Evolutionary conservation across 2,329 filamentous ascomycete species (phyloP).

Genomic region (Phyllosticta citrichinensis): DNA sequence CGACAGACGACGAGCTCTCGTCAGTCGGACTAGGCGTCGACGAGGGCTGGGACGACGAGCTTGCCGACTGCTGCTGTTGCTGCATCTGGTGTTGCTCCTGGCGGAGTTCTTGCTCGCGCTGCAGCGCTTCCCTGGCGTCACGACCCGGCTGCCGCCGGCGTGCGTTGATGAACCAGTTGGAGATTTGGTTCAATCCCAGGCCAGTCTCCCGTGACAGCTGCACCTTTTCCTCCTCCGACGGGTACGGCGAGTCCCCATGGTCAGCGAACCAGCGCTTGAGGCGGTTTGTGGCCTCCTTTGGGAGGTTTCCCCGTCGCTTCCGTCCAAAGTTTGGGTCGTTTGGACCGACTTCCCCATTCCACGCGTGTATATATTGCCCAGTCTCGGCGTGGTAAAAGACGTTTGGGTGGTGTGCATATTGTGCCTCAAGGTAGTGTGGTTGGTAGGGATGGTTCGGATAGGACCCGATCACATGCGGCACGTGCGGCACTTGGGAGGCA

Average conservation of each 20-base stretch:
- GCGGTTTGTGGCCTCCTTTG: constrained; percentile 80
- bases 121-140: background rate
- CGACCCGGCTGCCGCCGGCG: constrained; percentile 43
- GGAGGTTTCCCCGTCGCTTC: constrained; percentile 61
- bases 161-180: constrained; percentile 75
- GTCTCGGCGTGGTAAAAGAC: background rate
- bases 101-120: background rate
- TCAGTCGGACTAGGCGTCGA: background rate
- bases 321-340: background rate
- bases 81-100: background rate
- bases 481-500: background rate
- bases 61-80: background rate
- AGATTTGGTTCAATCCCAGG: constrained; percentile 40
- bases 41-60: background rate
- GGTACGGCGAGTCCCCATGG: constrained; percentile 72
- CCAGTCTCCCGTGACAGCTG: constrained; percentile 26
- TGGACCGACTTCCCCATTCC: background rate
- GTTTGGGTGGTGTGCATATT: background rate
- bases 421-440: background rate
- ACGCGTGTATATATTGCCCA: background rate
- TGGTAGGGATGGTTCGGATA: background rate
- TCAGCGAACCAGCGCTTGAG: constrained; percentile 68
- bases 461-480: background rate
- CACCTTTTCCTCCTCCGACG: constrained; percentile 76
- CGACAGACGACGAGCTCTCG: background rate